A percentile compares a stretch with the other conserved stretches of the same genome.
phyloP scores from a whole-genome alignment of 129 eudicot species.

The Smallanthus sonchifolius region DNA sequence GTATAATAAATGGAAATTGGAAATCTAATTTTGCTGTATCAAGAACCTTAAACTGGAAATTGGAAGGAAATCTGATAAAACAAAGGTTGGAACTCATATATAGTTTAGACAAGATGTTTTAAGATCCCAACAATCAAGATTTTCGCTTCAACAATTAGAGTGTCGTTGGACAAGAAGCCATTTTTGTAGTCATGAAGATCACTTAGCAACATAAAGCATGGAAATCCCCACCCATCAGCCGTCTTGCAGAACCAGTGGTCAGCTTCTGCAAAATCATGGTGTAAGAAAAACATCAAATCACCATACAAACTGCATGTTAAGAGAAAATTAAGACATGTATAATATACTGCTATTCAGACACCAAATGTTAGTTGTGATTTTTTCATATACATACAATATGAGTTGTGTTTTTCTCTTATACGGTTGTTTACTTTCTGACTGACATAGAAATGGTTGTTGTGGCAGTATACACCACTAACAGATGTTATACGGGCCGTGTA shows the following conservation, averaged over 20 bases:
- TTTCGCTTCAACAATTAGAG: slow-evolving; percentile 28
- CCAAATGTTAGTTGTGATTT: too few relatives aligned
- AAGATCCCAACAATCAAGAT: slow-evolving; percentile 29
- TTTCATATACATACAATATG: too few relatives aligned
- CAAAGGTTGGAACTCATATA: not conserved
- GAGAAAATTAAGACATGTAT: not conserved
- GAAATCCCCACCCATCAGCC: slow-evolving; percentile 33
- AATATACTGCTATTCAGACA: too few relatives aligned
- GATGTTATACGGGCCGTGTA: too few relatives aligned
- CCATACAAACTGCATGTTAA: not conserved
- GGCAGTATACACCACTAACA: too few relatives aligned
- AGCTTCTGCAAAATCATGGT: slow-evolving; percentile 23
- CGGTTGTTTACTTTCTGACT: too few relatives aligned
- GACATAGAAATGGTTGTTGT: too few relatives aligned
- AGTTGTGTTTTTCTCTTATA: too few relatives aligned
- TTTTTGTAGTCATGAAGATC: slow-evolving; percentile 30
- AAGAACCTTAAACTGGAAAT: too few relatives aligned
- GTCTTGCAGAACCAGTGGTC: slow-evolving; percentile 30
- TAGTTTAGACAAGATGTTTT: slow-evolving; percentile 17
- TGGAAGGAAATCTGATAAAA: too few relatives aligned
- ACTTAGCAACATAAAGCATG: slow-evolving; percentile 23
- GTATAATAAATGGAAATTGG: too few relatives aligned
- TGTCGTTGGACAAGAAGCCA: slow-evolving; percentile 23
- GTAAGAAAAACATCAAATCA: not conserved
- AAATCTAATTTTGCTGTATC: too few relatives aligned